These are phyloP conservation scores for Pleurotus tuber-regium DNA, from an alignment of 768 basidiomycete genomes.

Conservation along the genomic window DNA sequence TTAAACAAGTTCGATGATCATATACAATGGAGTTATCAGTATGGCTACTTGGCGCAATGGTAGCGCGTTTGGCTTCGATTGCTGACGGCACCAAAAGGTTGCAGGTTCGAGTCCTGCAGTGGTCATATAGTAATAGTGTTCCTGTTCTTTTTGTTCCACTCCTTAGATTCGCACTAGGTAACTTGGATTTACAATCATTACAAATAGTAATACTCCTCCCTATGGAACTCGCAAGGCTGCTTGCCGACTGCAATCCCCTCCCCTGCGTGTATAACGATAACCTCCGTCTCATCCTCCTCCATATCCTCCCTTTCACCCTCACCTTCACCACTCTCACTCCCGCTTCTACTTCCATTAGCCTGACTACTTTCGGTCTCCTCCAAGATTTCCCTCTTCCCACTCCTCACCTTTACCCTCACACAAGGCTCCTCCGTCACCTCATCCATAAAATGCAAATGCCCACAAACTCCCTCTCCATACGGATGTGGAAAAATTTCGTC, in stretches of 20 bases:
- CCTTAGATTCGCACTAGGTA: too few relatives aligned
- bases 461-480: slow-evolving; percentile 66
- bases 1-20: too few relatives aligned
- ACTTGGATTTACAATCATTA: not conserved
- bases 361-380: too few relatives aligned
- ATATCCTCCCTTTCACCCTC: slow-evolving; percentile 25
- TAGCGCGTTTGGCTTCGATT: slow-evolving; percentile 91
- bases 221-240: slow-evolving; percentile 63
- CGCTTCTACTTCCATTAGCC: slow-evolving; percentile 18
- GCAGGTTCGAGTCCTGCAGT: slow-evolving; percentile 97
- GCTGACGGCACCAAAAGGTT: slow-evolving; percentile 85
- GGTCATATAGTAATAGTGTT: slow-evolving; percentile 46
- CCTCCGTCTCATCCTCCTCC: slow-evolving; percentile 18
- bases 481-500: slow-evolving; percentile 71
- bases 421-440: slow-evolving; percentile 52
- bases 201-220: slow-evolving; percentile 19
- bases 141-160: too few relatives aligned
- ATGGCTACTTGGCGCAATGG: slow-evolving; percentile 88
- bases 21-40: not conserved
- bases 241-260: slow-evolving; percentile 60
- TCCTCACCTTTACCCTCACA: slow-evolving; percentile 39
- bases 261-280: slow-evolving; percentile 33
- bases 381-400: too few relatives aligned
- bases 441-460: slow-evolving; percentile 57
- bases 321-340: slow-evolving; percentile 17